A percentile compares a stretch with the other conserved stretches of the same genome.
Conservation (phyloP, 1,139 yeast species). For the Sugiyamaella castrensis region DNA sequence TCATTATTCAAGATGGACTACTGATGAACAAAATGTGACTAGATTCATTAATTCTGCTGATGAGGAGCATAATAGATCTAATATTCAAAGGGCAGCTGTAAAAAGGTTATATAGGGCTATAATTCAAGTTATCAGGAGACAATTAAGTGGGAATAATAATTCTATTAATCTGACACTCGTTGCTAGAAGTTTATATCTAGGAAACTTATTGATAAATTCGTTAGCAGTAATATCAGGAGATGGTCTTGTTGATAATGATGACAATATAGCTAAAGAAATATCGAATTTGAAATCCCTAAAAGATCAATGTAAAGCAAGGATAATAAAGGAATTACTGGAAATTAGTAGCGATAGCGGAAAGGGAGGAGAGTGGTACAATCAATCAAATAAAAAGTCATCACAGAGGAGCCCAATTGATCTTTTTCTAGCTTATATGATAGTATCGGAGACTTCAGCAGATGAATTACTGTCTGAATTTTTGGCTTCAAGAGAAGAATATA, state of each 20-base stretch:
- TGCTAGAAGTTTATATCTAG: conserved; percentile 8
- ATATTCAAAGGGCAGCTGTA: conserved; percentile 13
- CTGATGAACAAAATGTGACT: conserved; percentile 17
- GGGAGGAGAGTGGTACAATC: not conserved
- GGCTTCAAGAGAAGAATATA: conserved; percentile 10
- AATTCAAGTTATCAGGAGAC: conserved; percentile 4
- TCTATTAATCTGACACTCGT: conserved; percentile 1
- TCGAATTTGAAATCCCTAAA: not conserved
- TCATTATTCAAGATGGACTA: conserved; percentile 23
- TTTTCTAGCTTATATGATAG: conserved; percentile 26
- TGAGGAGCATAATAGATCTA: not conserved
- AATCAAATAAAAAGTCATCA: not conserved
- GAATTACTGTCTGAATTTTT: conserved; percentile 18
- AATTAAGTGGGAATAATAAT: not conserved
- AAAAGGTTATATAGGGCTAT: conserved; percentile 10
- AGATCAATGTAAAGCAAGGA: not conserved
- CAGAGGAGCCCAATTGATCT: conserved; percentile 17
- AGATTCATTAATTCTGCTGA: conserved; percentile 6
- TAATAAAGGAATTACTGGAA: not conserved
- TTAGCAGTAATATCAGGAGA: no score
- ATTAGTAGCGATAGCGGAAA: not conserved
- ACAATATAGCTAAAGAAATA: no score
- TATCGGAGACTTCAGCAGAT: conserved; percentile 15
- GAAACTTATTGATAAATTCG: conserved; percentile 1
- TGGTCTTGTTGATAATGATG: no score